Percentiles rank a stretch among this genome's conserved stretches.
Evolutionary conservation across 2,329 filamentous ascomycete species (phyloP).

Genomic region (Tolypocladium endophyticum): DNA sequence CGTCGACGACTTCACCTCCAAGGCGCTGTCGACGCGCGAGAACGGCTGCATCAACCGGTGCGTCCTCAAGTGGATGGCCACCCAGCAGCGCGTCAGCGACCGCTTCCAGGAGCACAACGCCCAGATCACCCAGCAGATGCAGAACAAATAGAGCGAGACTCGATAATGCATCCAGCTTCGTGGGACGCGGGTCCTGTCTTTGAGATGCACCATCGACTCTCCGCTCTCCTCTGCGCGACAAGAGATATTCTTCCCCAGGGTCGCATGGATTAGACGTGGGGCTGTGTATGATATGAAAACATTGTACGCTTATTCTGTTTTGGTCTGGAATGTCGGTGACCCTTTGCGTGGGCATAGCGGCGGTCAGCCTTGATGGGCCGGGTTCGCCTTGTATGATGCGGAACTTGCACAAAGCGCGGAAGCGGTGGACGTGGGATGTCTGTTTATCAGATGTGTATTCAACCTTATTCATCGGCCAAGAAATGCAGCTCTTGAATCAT

Average conservation of each 20-base stretch:
- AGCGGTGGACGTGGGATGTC: neutral
- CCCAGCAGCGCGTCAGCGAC: conserved; percentile 79
- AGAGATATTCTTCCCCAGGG: neutral
- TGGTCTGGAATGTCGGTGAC: neutral
- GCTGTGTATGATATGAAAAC: conserved; percentile 4
- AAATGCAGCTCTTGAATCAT: neutral
- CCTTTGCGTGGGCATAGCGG: neutral
- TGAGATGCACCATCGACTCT: neutral
- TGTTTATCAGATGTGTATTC: neutral
- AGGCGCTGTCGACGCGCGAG: conserved; percentile 80
- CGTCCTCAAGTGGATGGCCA: conserved; percentile 92
- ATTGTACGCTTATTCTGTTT: neutral
- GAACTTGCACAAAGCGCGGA: neutral
- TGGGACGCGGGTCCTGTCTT: neutral
- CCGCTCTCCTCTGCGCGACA: neutral
- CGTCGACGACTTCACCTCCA: conserved; percentile 97
- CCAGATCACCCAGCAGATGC: conserved; percentile 44
- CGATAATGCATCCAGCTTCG: neutral
- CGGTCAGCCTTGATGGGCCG: neutral
- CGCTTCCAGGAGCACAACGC: conserved; percentile 69
- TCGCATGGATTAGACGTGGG: neutral
- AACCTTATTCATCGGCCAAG: neutral
- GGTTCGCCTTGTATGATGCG: conserved; percentile 1
- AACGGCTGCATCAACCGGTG: conserved; percentile 88
- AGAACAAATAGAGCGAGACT: conserved; percentile 23